Base-by-base conservation (phyloP, 129 eudicot genomes). In the Rutidosis leptorrhynchoides region DNA sequence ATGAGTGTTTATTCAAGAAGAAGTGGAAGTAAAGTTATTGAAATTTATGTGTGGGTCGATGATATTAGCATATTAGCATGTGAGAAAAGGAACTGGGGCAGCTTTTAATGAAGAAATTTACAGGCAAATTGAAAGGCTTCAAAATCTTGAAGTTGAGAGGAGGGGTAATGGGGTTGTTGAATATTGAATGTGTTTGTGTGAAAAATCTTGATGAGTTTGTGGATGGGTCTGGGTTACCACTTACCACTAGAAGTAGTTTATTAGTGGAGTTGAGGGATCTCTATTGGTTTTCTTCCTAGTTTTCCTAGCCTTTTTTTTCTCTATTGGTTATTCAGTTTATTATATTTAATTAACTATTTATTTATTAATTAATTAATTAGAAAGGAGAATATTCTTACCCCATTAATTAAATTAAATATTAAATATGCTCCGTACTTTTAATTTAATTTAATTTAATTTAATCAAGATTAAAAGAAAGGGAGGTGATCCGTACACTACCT, bases 141-240 rank as follows among this genome's bases (percentile, higher is more conserved):
- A 25, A 61, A 29, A 60, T 51, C 40, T 51, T 52, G 70, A 52
- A 52, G 70, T 25, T 35, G 77, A 62, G 28, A 8, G 16, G 27
- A 26, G 35, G 37, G 59, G 8, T 48, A 28, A 60, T 42, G 67
- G 37, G 49, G 59, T 12, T 32, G 75, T 43, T 37, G 72, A 5
- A 22, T 32, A 67, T 43, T 37, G 72, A 5, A 22, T 3, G 55
- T 30, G 20, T 10, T 2, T 22, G 16, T 49, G 33, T 67, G 62
- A 67, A 53, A 67, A 53, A 67, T 27, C n/a, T 66, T 52, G 54
- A 51, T 32, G 54, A 30, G 9, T 49, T 25, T 10, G 10, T 33
- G 45, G 67, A 7, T 70, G 23, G 45, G 28, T 62, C 15, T 70
- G 23, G 45, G 28, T 62, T 72, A 26, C 62, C 64, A 62, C 69